A percentile compares a stretch with the other conserved stretches of the same genome.
phyloP scores from a whole-genome alignment of 1,284 basidiomycete genomes.

The Moesziomyces sp. region DNA sequence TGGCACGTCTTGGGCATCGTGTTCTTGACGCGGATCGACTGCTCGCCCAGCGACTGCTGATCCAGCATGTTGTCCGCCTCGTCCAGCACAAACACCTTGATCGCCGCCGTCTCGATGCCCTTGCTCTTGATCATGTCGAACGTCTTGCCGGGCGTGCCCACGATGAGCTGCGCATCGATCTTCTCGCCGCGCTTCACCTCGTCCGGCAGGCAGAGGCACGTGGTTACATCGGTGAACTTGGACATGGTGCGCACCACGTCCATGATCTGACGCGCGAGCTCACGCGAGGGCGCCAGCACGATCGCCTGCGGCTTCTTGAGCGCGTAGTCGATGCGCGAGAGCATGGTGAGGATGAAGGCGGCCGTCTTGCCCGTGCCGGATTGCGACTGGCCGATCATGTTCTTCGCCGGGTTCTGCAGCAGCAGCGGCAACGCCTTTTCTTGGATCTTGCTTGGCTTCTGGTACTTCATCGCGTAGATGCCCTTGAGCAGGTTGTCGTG shows the following conservation, averaged over 20 bases:
- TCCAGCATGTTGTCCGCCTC: conserved; percentile 99
- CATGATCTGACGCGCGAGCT: conserved; percentile 97
- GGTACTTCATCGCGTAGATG: conserved; percentile 95
- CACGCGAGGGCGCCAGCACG: conserved; percentile 79
- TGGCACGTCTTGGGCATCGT: conserved; percentile 78
- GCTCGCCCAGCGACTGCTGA: conserved; percentile 94
- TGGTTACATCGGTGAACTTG: conserved; percentile 90
- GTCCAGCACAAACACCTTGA: conserved; percentile 95
- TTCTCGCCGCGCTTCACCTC: conserved; percentile 75
- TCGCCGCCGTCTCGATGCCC: conserved; percentile 75
- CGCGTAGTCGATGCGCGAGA: conserved; percentile 88
- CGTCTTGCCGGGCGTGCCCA: conserved; percentile 97
- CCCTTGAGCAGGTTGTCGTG: conserved; percentile 91
- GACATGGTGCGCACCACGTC: conserved; percentile 93
- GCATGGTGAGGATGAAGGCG: conserved; percentile 97
- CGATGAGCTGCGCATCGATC: conserved; percentile 88
- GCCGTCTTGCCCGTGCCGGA: conserved; percentile 99
- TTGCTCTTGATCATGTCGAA: conserved; percentile 76
- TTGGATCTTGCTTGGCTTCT: conserved; percentile 98
- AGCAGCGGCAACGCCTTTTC: conserved; percentile 94
- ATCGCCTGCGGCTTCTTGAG: conserved; percentile 80
- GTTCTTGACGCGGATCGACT: conserved; percentile 90
- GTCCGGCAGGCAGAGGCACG: conserved; percentile 93
- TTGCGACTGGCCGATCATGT: conserved; percentile 99
- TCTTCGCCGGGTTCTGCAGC: conserved; percentile 88